Base-by-base conservation (phyloP, 78 protist genomes). In the Diacronema lutheri region DNA sequence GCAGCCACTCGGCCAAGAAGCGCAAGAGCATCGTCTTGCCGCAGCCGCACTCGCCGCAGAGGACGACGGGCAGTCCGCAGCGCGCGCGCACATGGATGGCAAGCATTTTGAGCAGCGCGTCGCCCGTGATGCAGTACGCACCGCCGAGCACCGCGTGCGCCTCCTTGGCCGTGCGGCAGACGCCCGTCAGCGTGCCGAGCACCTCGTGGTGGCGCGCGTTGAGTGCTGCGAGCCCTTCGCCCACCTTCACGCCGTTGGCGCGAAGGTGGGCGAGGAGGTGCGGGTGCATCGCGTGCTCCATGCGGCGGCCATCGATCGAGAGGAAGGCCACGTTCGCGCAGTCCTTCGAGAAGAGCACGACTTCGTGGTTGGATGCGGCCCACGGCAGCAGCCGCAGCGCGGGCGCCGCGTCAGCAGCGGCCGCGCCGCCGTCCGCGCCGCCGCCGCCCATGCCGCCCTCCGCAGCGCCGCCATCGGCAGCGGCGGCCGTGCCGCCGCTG, bases 21-120 rank as follows among this genome's bases (percentile, higher is more conserved):
- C 57, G 41, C 46, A 88, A 23, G 31, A 87, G 37, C 4, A 37
- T 0, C 38, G 93, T 83, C 74, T 89, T 92, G 33, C 94, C 94
- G 60, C 91, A 87, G 57, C 94, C 94, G 23, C 85, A 71, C 64
- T 89, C 91, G 50, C 94, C 94, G 90, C 38, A 73, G 58, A 92
- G 44, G 1, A 91, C 80, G 37, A 91, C 89, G 0, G 93, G 90
- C 0, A 83, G 21, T 44, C 56, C 60, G 37, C 29, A 26, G 29
- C 21, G 19, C 35, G 79, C 9, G 65, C 90, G 84, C 6, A 14
- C 40, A 26, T 25, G 55, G 37, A 76, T 44, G 21, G 81, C 33
- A 21, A 79, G 84, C 69, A 86, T 61, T 31, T 86, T 79, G 55
- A 79, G 37, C 16, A 78, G 0, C 16, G 44, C n/a, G 87, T 78